Base-by-base conservation (phyloP, 2,329 filamentous ascomycete species). In the Penicillium sp. region DNA sequence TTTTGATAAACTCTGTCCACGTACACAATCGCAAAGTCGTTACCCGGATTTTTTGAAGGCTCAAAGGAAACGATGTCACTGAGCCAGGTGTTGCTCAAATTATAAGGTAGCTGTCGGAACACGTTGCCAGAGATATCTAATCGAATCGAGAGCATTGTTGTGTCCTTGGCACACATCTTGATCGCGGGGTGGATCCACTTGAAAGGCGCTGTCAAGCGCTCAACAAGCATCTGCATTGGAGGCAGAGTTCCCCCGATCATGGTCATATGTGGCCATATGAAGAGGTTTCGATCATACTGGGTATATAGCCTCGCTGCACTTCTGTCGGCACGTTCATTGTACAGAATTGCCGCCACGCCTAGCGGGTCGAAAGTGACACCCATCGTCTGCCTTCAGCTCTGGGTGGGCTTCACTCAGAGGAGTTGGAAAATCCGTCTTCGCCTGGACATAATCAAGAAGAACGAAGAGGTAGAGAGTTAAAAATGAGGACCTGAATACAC, bases 351-450 rank as follows among this genome's bases (percentile, higher is more conserved):
- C 1, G 69, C 69, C 16, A 71, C 69, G 36, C 67, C 69, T n/a
- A 71, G 65, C 5, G 69, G 69, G 42, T 71, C 69, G 50, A 71
- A 71, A 9, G 68, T 66, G 26, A 71, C 62, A n/a, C 14, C 14
- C 31, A 10, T 36, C 13, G 4, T 18, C 13, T 18, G 16, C 13
- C n/a, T 36, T 36, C 33, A 36, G 18, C 13, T 33, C 7, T 9
- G 24, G 5, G 10, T 28, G 24, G 24, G 24, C 24, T 10, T 28
- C 24, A 10, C 5, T 37, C 19, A 23, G 13, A 39, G 11, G 14
- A 3, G n/a, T 36, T 8, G 23, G 16, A 14, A 7, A 28, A 10
- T 28, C 24, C 5, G 24, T 5, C 10, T 28, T 28, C 10, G 24
- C 24, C 10, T 28, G n/a, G n/a, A n/a, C n/a, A n/a, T n/a, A n/a